Conservation (phyloP, 495 filamentous ascomycete species). For the Choiromyces venosus region DNA sequence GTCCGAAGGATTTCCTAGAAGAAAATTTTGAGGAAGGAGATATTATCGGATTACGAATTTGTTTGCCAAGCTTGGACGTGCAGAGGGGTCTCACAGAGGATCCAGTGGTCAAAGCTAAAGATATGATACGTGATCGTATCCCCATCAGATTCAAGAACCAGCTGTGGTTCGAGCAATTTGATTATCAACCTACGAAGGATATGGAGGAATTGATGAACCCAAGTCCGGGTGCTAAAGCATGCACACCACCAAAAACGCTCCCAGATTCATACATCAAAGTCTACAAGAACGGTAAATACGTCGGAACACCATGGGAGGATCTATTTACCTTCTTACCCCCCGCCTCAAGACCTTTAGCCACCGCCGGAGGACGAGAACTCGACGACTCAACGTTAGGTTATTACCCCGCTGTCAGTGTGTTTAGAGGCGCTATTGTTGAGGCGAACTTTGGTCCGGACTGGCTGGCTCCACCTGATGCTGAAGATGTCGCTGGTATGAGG, state of each 20-base stretch:
- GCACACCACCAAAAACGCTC: constrained; percentile 61
- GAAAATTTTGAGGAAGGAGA: constrained; percentile 55
- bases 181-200: constrained; percentile 81
- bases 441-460: constrained; percentile 86
- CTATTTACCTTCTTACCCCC: constrained; percentile 89
- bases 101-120: constrained; percentile 48
- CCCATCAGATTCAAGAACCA: constrained; percentile 89
- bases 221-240: constrained; percentile 51
- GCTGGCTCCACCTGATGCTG: constrained; percentile 72
- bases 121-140: constrained; percentile 89
- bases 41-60: constrained; percentile 90
- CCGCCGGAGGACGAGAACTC: constrained; percentile 71
- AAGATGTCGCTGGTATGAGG: constrained; percentile 45
- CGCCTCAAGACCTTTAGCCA: constrained; percentile 68
- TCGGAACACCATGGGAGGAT: constrained; percentile 84
- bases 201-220: constrained; percentile 82
- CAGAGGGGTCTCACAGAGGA: constrained; percentile 59
- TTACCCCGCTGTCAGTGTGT: constrained; percentile 87
- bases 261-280: constrained; percentile 80
- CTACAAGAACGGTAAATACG: constrained; percentile 81
- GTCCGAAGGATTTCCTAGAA: constrained; percentile 80
- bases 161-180: constrained; percentile 91
- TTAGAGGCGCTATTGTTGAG: constrained; percentile 82
- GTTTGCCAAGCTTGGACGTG: constrained; percentile 71
- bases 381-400: constrained; percentile 95